These are phyloP conservation scores for Leptosphaerulina australis DNA, from an alignment of 2,329 filamentous ascomycete genomes.

Conservation along the genomic window DNA sequence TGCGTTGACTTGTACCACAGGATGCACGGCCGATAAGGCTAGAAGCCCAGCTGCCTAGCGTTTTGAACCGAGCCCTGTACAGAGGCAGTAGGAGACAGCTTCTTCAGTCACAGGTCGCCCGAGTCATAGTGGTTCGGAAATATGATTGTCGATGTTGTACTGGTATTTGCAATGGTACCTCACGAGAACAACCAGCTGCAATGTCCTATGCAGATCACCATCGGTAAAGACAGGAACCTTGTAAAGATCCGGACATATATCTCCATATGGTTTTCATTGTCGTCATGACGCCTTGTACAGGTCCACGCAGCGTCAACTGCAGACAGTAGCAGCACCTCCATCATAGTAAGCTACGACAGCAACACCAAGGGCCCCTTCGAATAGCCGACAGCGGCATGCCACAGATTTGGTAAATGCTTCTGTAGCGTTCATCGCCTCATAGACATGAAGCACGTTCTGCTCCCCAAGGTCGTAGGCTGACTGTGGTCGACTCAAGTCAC, in stretches of 20 bases:
- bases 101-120: neutral
- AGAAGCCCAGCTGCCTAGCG: no score
- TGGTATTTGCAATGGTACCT: neutral
- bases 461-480: neutral
- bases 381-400: neutral
- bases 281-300: neutral
- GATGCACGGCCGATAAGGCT: no score
- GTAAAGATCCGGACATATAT: neutral
- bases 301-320: neutral
- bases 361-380: neutral
- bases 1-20: no score
- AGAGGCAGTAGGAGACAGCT: neutral
- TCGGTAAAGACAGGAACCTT: neutral
- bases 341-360: neutral
- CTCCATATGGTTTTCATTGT: neutral
- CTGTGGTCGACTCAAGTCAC: neutral
- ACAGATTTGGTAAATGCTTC: neutral
- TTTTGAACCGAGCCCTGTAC: no score
- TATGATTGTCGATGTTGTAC: neutral
- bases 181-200: neutral
- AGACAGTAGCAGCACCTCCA: neutral
- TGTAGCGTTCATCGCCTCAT: neutral
- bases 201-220: slow-evolving; percentile 2
- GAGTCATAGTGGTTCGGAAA: neutral
- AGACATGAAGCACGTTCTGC: neutral